Percentiles rank a stretch among this genome's conserved stretches.
These are phyloP conservation scores for Xerocomus brunneocitrinus DNA, from an alignment of 768 basidiomycete genomes.

Conservation along the genomic window DNA sequence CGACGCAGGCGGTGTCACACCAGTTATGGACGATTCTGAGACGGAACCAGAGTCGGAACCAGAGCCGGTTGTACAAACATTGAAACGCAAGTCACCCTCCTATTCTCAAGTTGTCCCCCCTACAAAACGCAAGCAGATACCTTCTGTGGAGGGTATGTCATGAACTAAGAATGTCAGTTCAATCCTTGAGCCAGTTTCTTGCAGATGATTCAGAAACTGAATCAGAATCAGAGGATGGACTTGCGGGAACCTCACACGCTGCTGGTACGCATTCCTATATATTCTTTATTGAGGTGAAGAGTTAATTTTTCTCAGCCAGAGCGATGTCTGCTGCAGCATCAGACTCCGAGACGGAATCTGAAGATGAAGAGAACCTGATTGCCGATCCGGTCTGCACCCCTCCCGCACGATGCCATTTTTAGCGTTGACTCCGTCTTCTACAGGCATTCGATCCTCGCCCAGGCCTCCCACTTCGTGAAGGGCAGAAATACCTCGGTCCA, in stretches of 20 bases:
- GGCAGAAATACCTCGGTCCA: constrained; percentile 41
- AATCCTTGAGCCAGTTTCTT: neutral
- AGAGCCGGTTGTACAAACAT: constrained; percentile 3
- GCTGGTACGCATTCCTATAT: constrained; percentile 18
- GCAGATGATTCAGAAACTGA: constrained; percentile 45
- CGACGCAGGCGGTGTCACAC: neutral
- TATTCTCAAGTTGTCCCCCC: constrained; percentile 5
- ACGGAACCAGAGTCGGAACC: constrained; percentile 33
- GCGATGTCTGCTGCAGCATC: constrained; percentile 4
- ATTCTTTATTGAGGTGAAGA: neutral
- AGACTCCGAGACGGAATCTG: constrained; percentile 44
- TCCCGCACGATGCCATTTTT: neutral
- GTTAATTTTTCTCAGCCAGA: neutral
- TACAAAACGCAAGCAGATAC: constrained; percentile 17
- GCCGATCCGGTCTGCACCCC: constrained; percentile 29
- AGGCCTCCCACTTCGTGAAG: constrained; percentile 45
- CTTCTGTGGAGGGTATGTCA: constrained; percentile 17
- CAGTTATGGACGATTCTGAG: constrained; percentile 22
- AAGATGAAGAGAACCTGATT: constrained; percentile 32
- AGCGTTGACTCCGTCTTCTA: neutral
- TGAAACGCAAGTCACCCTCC: constrained; percentile 27
- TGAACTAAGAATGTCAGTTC: neutral
- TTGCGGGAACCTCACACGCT: constrained; percentile 3
- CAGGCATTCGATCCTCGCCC: constrained; percentile 49
- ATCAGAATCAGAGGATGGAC: constrained; percentile 36